A percentile compares a stretch with the other conserved stretches of the same genome.
Evolutionary conservation across 768 basidiomycete genomes (phyloP).

Genomic region (Boletus sp.): DNA sequence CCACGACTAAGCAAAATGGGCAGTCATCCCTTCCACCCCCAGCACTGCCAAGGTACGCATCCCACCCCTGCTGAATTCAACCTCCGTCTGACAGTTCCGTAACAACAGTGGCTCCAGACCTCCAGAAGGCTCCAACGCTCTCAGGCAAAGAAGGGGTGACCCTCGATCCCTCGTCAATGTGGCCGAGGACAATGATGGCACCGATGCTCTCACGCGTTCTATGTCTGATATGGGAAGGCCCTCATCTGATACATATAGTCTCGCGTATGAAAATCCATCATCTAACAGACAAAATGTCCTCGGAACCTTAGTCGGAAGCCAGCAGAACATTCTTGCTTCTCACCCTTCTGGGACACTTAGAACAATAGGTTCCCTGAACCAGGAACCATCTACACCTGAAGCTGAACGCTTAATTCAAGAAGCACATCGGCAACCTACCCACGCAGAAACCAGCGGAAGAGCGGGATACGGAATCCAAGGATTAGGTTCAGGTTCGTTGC

Average conservation of each 20-base stretch:
- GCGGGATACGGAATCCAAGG: constrained; percentile 14
- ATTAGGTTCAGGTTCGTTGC: constrained; percentile 11
- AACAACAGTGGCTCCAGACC: not conserved
- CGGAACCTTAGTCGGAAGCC: not conserved
- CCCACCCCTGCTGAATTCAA: not conserved
- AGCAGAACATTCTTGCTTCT: not conserved
- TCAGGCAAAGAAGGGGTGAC: not conserved
- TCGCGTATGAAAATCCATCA: constrained; percentile 3
- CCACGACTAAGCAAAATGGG: not conserved
- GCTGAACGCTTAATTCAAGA: not conserved
- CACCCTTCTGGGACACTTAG: constrained; percentile 5
- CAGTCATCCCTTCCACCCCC: not conserved
- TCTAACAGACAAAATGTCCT: not conserved
- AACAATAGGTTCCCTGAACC: not conserved
- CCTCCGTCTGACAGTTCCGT: constrained; percentile 3
- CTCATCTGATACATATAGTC: not conserved
- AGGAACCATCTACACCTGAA: constrained; percentile 1
- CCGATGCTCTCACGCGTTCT: constrained; percentile 7
- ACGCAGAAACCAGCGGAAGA: not conserved
- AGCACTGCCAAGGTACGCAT: constrained; percentile 10
- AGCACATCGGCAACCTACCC: constrained; percentile 6
- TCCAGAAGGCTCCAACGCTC: not conserved
- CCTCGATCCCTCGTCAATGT: not conserved
- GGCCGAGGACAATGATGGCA: not conserved
- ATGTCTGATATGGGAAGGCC: constrained; percentile 7